Base-by-base conservation (phyloP, 2,329 filamentous ascomycete species). In the Lasiodiplodia sp. region DNA sequence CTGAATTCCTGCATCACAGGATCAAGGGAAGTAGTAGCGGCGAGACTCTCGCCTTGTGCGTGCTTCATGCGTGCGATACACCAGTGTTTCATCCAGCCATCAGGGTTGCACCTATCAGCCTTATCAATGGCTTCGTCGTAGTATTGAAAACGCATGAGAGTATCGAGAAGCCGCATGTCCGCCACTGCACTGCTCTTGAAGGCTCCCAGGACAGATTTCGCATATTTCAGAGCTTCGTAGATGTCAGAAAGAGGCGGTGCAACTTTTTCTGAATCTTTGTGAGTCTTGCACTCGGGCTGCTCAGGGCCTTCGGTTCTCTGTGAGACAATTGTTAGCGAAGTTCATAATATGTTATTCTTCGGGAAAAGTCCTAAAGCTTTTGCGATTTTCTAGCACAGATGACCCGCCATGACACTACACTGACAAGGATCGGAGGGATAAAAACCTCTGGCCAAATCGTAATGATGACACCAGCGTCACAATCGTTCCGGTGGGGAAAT, bases 31-130 rank as follows among this genome's bases (percentile, higher is more conserved):
- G 25, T 40, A 34, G 49, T 18, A 3, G 25, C 18, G 2, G 18
- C 25, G 10, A 23, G 6, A 18, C 11, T 16, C n/a, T 34, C 4
- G 10, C 31, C 25, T 3, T n/a, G 14, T 49, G 2, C 58, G 21
- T 62, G 25, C 6, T 31, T 40, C 25, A 21, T n/a, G n/a, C 58
- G 58, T 4, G 40, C 58, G 14, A 28, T 23, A 10, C 58, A 62
- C 58, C 58, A 62, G 25, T 49, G 16, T 4, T 7, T 21, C 58
- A 51, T 62, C 58, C 58, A 62, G 8, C 58, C 58, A 25, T 44
- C 23, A 12, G 58, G 18, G 18, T 62, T 25, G 11, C 58, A 21
- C 2, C 31, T 16, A 21, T 7, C 6, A 11, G 40, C 23, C 18
- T 62, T 12, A 5, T 62, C 28, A 2, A 31, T 16, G 2, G 58